Evolutionary conservation across 352 stramenopile genomes (phyloP).

Genomic region (Phytophthora pistaciae): DNA sequence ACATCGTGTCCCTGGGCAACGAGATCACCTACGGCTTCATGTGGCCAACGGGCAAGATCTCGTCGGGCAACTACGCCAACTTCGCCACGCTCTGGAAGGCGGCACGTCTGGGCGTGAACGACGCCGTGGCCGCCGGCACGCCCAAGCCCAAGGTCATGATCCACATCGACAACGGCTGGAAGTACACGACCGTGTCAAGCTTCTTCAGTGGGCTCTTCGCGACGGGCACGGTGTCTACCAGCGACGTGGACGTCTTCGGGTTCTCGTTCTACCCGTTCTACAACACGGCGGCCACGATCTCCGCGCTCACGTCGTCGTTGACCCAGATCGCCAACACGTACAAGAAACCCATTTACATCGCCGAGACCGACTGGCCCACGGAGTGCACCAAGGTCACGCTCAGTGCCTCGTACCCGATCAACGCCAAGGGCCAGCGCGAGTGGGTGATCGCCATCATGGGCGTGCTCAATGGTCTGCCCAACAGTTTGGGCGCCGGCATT

Average conservation of each 20-base stretch:
- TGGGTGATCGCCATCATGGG: constrained; percentile 35
- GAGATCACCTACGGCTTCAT: constrained; percentile 44
- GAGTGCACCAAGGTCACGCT: constrained; percentile 29
- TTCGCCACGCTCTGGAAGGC: constrained; percentile 41
- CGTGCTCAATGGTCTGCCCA: constrained; percentile 29
- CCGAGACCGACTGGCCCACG: constrained; percentile 46
- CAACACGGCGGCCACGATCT: not conserved
- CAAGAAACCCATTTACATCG: constrained; percentile 39
- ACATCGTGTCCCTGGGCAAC: constrained; percentile 40
- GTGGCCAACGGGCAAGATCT: constrained; percentile 32
- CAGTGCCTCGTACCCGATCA: constrained; percentile 26
- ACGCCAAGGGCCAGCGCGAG: constrained; percentile 29
- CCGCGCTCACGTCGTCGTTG: constrained; percentile 18
- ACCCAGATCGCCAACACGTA: constrained; percentile 38
- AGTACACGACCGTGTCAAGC: constrained; percentile 37
- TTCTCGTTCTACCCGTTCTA: constrained; percentile 46
- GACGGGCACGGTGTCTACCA: constrained; percentile 30
- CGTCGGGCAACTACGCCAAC: constrained; percentile 28
- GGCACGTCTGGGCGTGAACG: constrained; percentile 33
- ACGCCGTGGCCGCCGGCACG: constrained; percentile 33
- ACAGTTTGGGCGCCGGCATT: constrained; percentile 29
- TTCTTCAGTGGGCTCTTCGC: constrained; percentile 44
- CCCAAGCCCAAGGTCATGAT: constrained; percentile 48
- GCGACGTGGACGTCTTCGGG: constrained; percentile 43
- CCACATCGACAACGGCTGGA: constrained; percentile 48